Percentiles rank a stretch among this genome's conserved stretches.
Evolutionary conservation across 1,284 basidiomycete species (phyloP).

Genomic region (Takashimella tepidaria): DNA sequence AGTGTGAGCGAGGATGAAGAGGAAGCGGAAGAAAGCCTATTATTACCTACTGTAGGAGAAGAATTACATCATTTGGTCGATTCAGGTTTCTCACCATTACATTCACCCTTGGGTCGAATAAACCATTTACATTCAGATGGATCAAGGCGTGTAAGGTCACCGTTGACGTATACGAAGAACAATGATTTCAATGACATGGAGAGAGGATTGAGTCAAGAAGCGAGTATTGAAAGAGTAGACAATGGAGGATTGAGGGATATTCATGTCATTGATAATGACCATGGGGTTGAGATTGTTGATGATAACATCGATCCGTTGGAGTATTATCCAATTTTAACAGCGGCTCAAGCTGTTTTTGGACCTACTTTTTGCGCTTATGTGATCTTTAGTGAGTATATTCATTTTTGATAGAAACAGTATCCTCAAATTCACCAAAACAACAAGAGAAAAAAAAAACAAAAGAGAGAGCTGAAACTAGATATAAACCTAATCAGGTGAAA

Average conservation of each 20-base stretch:
- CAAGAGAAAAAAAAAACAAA: too few species aligned
- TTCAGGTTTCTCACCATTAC: constrained; percentile 26
- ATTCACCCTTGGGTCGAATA: constrained; percentile 26
- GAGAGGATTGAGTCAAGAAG: constrained; percentile 60
- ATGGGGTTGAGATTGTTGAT: constrained; percentile 14
- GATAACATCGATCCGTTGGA: constrained; percentile 43
- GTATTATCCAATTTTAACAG: constrained; percentile 77
- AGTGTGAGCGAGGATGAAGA: constrained; percentile 21
- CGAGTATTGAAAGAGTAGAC: constrained; percentile 47
- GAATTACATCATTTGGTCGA: constrained; percentile 42
- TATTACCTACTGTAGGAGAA: constrained; percentile 24
- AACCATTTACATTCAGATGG: constrained; percentile 16
- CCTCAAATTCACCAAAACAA: too few species aligned
- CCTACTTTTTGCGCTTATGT: constrained; percentile 71
- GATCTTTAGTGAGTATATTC: constrained; percentile 66
- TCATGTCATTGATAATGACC: too few species aligned
- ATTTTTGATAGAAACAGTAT: too few species aligned
- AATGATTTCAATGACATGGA: constrained; percentile 23
- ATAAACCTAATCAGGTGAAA: constrained; percentile 54
- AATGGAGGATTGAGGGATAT: too few species aligned
- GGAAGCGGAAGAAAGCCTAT: constrained; percentile 18
- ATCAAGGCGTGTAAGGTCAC: constrained; percentile 1
- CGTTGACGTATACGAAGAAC: constrained; percentile 47
- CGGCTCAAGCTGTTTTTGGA: constrained; percentile 70
- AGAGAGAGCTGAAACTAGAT: too few species aligned